Percentiles rank a stretch among this genome's conserved stretches.
These are phyloP conservation scores for Scolecobasidium constrictum DNA, from an alignment of 2,329 filamentous ascomycete species.

Conservation along the genomic window DNA sequence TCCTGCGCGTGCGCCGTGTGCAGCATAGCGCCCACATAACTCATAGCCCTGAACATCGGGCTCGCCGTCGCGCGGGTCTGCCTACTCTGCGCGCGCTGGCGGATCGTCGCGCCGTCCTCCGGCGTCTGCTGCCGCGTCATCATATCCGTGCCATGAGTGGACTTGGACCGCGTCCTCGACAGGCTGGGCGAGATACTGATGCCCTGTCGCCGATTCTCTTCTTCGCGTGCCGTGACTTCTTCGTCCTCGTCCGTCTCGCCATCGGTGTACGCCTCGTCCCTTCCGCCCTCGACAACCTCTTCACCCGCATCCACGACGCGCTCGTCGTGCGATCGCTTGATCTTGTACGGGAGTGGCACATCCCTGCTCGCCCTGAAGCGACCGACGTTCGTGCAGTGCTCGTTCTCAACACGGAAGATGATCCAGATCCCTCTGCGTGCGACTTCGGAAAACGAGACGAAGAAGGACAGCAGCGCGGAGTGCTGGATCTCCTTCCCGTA, in stretches of 20 bases:
- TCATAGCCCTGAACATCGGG: slow-evolving; percentile 31
- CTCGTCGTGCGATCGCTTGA: slow-evolving; percentile 16
- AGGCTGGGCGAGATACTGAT: slow-evolving; percentile 1
- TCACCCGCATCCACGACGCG: neutral
- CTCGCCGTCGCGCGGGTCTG: slow-evolving; percentile 11
- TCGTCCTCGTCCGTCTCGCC: neutral
- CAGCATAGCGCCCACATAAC: slow-evolving; percentile 56
- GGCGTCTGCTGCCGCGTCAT: slow-evolving; percentile 3
- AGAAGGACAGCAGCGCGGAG: slow-evolving; percentile 69
- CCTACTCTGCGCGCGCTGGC: slow-evolving; percentile 12
- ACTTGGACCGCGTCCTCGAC: slow-evolving; percentile 1
- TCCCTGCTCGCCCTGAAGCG: slow-evolving; percentile 85
- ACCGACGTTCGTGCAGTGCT: slow-evolving; percentile 86
- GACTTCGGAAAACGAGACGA: slow-evolving; percentile 68
- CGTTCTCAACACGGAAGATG: slow-evolving; percentile 90
- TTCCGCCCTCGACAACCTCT: neutral
- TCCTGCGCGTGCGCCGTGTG: slow-evolving; percentile 81
- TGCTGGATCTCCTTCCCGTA: slow-evolving; percentile 73
- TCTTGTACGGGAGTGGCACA: slow-evolving; percentile 70
- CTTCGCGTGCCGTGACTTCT: neutral
- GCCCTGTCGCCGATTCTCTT: slow-evolving; percentile 5
- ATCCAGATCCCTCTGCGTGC: slow-evolving; percentile 83
- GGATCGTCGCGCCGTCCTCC: slow-evolving; percentile 13
- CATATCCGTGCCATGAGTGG: neutral
- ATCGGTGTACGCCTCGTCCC: neutral